Conservation (phyloP, 768 basidiomycete genomes). For the Trichaptum fuscoviolaceum region DNA sequence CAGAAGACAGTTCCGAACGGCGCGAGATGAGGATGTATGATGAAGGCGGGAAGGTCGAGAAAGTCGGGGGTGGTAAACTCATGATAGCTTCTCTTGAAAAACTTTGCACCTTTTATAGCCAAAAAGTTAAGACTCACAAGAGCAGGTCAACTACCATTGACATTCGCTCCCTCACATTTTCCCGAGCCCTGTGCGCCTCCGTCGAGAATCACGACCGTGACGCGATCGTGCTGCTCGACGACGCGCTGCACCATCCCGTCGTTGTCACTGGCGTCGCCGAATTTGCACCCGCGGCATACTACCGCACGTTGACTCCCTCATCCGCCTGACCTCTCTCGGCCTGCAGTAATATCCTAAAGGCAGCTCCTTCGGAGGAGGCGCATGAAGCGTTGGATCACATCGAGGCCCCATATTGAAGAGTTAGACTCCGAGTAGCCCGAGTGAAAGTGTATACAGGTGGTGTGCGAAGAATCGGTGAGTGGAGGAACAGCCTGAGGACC, state of each 20-base stretch:
- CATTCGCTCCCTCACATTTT: slow-evolving; percentile 6
- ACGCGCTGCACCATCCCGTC: slow-evolving; percentile 17
- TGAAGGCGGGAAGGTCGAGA: no score
- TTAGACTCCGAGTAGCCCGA: slow-evolving; percentile 14
- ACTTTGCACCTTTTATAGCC: slow-evolving; percentile 6
- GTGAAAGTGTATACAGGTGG: slow-evolving; percentile 8
- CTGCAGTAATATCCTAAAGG: slow-evolving; percentile 13
- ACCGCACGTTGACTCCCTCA: slow-evolving; percentile 14
- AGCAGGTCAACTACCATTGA: background rate
- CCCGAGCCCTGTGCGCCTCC: background rate
- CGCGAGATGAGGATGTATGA: no score
- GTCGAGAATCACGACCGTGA: slow-evolving; percentile 13
- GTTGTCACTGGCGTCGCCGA: slow-evolving; percentile 15
- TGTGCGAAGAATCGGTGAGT: slow-evolving; percentile 6
- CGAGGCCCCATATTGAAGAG: slow-evolving; percentile 9
- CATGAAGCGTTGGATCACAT: slow-evolving; percentile 3
- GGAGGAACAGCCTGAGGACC: slow-evolving; percentile 9
- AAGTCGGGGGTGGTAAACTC: no score
- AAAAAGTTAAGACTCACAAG: slow-evolving; percentile 4
- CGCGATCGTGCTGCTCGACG: slow-evolving; percentile 15
- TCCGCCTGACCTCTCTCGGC: slow-evolving; percentile 12
- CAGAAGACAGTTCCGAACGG: no score
- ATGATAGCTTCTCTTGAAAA: slow-evolving; percentile 14
- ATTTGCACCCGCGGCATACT: slow-evolving; percentile 15
- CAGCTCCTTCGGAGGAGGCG: slow-evolving; percentile 8